These are phyloP conservation scores for Chaetomium cochliodes DNA, from an alignment of 495 filamentous ascomycete species.

Conservation along the genomic window DNA sequence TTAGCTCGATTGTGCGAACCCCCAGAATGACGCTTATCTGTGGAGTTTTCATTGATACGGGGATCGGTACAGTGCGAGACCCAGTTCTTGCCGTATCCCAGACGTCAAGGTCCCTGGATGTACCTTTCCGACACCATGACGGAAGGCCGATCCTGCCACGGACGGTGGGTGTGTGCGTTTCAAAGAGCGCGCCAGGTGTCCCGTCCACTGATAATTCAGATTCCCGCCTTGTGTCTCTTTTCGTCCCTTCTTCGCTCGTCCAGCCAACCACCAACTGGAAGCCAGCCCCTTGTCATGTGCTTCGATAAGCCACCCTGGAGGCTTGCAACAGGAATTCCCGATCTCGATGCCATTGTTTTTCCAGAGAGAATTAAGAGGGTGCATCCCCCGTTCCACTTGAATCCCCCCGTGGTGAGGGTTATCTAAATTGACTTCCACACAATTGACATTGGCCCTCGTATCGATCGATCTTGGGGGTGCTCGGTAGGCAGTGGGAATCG, in stretches of 20 bases:
- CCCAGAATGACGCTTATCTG: constrained; percentile 3
- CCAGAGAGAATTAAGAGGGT: not conserved
- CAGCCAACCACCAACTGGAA: constrained; percentile 18
- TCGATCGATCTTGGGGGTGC: not conserved
- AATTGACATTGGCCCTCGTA: not conserved
- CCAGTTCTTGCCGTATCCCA: not conserved
- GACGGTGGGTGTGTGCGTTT: constrained; percentile 11
- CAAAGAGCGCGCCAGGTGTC: not conserved
- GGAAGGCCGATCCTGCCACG: constrained; percentile 5
- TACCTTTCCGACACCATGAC: constrained; percentile 4
- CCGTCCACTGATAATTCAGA: constrained; percentile 11
- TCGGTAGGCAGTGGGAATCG: not conserved
- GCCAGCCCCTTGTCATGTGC: constrained; percentile 18
- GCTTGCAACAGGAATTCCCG: not conserved
- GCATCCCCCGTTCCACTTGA: constrained; percentile 2
- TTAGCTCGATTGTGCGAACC: not conserved
- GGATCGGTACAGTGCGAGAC: constrained; percentile 6
- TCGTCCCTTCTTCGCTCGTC: not conserved
- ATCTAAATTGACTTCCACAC: not conserved
- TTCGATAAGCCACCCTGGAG: constrained; percentile 8
- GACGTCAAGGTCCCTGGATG: constrained; percentile 8
- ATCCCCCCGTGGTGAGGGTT: not conserved
- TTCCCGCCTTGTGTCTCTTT: constrained; percentile 16
- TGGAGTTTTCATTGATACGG: not conserved
- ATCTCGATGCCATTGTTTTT: constrained; percentile 8